Percentiles rank a stretch among this genome's conserved stretches.
These are phyloP conservation scores for Zygosaccharomyces kombuchaensis DNA, from an alignment of 805 yeast species.

Conservation along the genomic window DNA sequence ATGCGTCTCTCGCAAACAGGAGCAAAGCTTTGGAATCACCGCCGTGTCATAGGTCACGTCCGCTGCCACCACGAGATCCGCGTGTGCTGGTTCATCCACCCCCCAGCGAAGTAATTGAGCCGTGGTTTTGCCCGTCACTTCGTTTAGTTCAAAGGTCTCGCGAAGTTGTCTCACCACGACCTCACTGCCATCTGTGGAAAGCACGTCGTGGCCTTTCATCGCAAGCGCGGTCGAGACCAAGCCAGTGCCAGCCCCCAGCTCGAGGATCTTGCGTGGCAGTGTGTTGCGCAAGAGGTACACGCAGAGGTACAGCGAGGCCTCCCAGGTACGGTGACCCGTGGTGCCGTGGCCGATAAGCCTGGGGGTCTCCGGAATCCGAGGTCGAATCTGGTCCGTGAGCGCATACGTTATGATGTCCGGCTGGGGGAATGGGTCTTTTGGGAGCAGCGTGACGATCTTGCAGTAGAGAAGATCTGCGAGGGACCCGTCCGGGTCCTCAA, in stretches of 20 bases:
- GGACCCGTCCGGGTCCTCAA: constrained; percentile 12
- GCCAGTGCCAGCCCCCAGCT: constrained; percentile 90
- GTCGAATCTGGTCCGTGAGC: constrained; percentile 15
- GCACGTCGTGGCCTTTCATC: constrained; percentile 9
- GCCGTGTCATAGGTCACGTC: constrained; percentile 82
- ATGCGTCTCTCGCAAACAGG: constrained; percentile 37
- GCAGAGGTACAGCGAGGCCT: constrained; percentile 70
- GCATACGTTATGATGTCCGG: constrained; percentile 35
- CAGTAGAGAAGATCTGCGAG: constrained; percentile 33
- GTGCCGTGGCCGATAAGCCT: constrained; percentile 68
- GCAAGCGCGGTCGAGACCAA: constrained; percentile 40
- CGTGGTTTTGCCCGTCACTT: constrained; percentile 14
- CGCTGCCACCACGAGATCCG: constrained; percentile 66
- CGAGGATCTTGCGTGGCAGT: constrained; percentile 41
- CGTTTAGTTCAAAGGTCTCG: constrained; percentile 46
- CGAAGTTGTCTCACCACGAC: constrained; percentile 23
- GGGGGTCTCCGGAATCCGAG: constrained; percentile 56
- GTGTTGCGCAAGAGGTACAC: constrained; percentile 40
- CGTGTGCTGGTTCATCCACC: constrained; percentile 38
- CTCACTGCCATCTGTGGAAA: constrained; percentile 34
- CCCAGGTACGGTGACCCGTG: constrained; percentile 92
- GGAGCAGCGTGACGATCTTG: constrained; percentile 29
- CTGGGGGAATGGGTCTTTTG: constrained; percentile 20
- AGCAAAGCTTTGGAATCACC: constrained; percentile 52
- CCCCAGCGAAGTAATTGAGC: constrained; percentile 53